These are phyloP conservation scores for Melastoma candidum DNA, from an alignment of 441 rosid species.

Conservation along the genomic window DNA sequence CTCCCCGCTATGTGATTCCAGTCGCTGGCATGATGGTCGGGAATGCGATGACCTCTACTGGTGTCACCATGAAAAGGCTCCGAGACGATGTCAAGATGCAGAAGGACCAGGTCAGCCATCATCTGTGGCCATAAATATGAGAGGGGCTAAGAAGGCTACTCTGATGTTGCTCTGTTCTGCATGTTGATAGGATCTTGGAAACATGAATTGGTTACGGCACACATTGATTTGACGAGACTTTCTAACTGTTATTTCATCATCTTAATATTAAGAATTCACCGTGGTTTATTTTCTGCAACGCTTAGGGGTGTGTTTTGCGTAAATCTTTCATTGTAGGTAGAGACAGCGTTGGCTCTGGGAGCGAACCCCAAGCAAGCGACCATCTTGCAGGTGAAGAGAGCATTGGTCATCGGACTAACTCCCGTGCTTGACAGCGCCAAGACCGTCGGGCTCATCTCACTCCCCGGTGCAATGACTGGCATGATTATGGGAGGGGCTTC, in stretches of 20 bases:
- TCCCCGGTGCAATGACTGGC: slow-evolving; percentile 95
- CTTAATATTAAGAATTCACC: too few species aligned
- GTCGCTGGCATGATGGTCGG: slow-evolving; percentile 95
- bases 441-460: slow-evolving; percentile 78
- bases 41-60: slow-evolving; percentile 79
- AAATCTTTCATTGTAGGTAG: slow-evolving; percentile 33
- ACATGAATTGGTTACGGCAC: too few species aligned
- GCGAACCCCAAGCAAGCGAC: slow-evolving; percentile 88
- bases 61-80: slow-evolving; percentile 81
- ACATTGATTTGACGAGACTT: too few species aligned
- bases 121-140: too few species aligned
- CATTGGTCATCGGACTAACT: slow-evolving; percentile 70
- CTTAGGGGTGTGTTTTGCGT: too few species aligned
- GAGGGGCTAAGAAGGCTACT: too few species aligned
- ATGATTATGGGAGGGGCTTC: slow-evolving; percentile 95
- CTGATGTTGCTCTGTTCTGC: too few species aligned
- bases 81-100: slow-evolving; percentile 77
- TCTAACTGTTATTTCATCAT: too few species aligned
- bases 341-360: slow-evolving; percentile 83
- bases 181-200: too few species aligned
- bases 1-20: slow-evolving; percentile 82
- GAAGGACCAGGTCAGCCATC: slow-evolving; percentile 19
- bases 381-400: slow-evolving; percentile 55
- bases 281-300: too few species aligned
- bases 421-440: slow-evolving; percentile 85